A percentile compares a stretch with the other conserved stretches of the same genome.
Conservation (phyloP, 305 asterid genomes). For the Andrographis paniculata region DNA sequence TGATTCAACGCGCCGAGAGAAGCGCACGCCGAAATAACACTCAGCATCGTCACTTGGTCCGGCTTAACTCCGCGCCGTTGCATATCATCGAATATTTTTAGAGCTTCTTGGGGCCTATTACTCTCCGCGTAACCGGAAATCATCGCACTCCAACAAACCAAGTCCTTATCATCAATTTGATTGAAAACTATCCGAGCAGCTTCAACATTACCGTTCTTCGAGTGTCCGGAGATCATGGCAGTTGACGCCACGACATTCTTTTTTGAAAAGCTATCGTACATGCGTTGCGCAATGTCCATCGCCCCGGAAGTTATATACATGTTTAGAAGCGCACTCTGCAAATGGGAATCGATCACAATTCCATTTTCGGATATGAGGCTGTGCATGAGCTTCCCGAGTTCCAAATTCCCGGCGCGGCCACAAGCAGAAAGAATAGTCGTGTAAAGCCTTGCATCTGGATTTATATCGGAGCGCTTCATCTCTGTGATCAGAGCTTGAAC, state of each 20-base stretch:
- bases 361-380: constrained; percentile 31
- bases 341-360: constrained; percentile 33
- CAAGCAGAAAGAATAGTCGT: constrained; percentile 60
- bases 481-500: constrained; percentile 48
- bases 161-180: constrained; percentile 44
- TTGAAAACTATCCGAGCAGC: constrained; percentile 58
- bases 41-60: constrained; percentile 65
- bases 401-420: constrained; percentile 43
- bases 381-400: constrained; percentile 48
- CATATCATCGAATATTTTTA: constrained; percentile 52
- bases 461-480: constrained; percentile 42
- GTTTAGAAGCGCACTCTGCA: constrained; percentile 57
- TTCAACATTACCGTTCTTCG: constrained; percentile 44
- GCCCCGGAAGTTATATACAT: constrained; percentile 64
- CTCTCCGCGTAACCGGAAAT: constrained; percentile 74
- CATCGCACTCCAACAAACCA: constrained; percentile 90
- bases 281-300: constrained; percentile 54
- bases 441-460: constrained; percentile 47
- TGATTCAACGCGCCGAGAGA: constrained; percentile 55
- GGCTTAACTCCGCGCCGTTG: constrained; percentile 44
- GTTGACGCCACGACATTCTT: constrained; percentile 61
- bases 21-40: constrained; percentile 69
- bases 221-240: constrained; percentile 69
- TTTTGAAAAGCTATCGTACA: constrained; percentile 40
- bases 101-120: constrained; percentile 56